Base-by-base conservation (phyloP, 345 rosid species). In the Diplotaxis tenuifolia region DNA sequence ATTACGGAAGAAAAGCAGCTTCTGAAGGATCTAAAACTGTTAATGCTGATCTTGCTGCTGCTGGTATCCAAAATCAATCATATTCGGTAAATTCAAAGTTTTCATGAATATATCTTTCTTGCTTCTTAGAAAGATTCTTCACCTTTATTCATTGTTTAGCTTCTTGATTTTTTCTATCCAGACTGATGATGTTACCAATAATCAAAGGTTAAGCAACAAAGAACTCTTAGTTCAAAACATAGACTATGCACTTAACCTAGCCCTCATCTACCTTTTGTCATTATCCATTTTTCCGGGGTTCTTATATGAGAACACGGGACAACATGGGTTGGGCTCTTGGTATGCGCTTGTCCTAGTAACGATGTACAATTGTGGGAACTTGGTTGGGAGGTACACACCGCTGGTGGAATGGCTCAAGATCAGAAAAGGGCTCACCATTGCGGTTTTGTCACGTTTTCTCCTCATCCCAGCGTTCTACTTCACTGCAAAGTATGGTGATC, bases 11-110 rank as follows among this genome's bases (percentile, higher is more conserved):
- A 0, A 94, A 89, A 82, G 97, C 97, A 0, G 89, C 95, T 10
- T 82, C 80, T 1, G 95, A 94, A 86, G 98, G 98, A 76, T 86
- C 97, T 2, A 91, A 80, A 71, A 91, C 93, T 28, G 97, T 91
- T 67, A 60, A 81, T 55, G 89, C 93, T 50, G 97, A 91, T 74
- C 97, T 94, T 75, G 96, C 86, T 15, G 96, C 97, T 34, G 97
- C 87, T 62, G 98, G 97, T 45, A 86, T 94, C 76, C 82, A 84
- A 56, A 75, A 71, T 42, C 75, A 73, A 34, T 55, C 71, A 56
- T 66, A 40, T 45, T 59, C 59, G 76, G 75, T 77, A 77, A 65
- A 11, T 47, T 57, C 20, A 18, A 12, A 25, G 6, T 28, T 15
- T 4, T 53, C 28, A 56, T 23, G 36, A 57, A 57, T 27, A 32